Conservation (phyloP, 179 eudicot species). For the Carnegiea gigantea region DNA sequence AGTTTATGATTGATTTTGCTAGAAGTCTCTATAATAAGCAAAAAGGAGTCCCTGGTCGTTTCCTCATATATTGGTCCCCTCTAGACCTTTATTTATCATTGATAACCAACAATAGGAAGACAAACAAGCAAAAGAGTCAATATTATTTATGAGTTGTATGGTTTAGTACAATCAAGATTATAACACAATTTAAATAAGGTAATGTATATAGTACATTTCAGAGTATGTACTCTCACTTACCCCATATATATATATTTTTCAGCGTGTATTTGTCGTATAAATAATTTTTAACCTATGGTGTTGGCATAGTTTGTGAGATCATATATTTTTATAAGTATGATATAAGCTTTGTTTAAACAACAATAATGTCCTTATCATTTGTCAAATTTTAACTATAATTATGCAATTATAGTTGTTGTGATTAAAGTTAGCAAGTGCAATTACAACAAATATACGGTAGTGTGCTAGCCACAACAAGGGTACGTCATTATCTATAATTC, state of each 20-base stretch:
- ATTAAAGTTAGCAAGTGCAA: too few species aligned
- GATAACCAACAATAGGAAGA: not conserved
- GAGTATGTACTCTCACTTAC: too few species aligned
- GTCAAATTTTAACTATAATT: not conserved
- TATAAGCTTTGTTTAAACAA: not conserved
- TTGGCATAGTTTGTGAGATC: too few species aligned
- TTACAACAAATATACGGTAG: too few species aligned
- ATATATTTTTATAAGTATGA: too few species aligned
- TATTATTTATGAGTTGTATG: not conserved
- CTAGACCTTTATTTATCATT: not conserved
- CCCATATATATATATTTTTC: too few species aligned
- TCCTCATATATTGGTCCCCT: constrained; percentile 5
- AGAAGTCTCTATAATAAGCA: not conserved
- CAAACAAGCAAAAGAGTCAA: not conserved
- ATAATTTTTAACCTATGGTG: too few species aligned
- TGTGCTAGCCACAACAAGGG: too few species aligned
- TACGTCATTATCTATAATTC: too few species aligned
- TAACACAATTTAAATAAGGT: not conserved
- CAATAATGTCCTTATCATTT: not conserved
- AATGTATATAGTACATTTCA: not conserved
- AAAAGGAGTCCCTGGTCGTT: not conserved
- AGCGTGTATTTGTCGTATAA: too few species aligned
- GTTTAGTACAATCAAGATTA: not conserved
- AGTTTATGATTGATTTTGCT: not conserved
- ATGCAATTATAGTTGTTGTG: not conserved